phyloP scores from a whole-genome alignment of 1,284 basidiomycete genomes.

The Heimioporus punctisporus region DNA sequence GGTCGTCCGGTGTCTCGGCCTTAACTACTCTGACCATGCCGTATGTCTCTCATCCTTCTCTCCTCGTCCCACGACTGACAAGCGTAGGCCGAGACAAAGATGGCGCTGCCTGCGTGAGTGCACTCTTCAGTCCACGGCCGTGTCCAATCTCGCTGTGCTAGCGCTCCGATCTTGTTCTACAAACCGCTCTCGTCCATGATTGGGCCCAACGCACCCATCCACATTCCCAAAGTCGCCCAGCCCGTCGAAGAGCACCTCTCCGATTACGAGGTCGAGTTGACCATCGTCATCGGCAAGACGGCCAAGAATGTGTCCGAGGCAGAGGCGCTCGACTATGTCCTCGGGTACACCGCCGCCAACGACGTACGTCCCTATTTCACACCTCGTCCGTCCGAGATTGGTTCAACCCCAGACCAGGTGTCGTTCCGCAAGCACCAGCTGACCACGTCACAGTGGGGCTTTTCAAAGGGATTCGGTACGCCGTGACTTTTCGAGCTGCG shows the following conservation, averaged over 20 bases:
- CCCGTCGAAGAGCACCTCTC: slow-evolving; percentile 74
- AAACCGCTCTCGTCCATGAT: slow-evolving; percentile 78
- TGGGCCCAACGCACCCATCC: slow-evolving; percentile 66
- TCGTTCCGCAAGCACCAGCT: slow-evolving; percentile 83
- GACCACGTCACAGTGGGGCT: slow-evolving; percentile 79
- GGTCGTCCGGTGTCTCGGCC: slow-evolving; percentile 75
- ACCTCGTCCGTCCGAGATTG: no score
- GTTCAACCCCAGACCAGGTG: slow-evolving; percentile 40
- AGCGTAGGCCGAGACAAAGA: slow-evolving; percentile 63
- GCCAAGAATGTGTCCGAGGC: slow-evolving; percentile 78
- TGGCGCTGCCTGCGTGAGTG: slow-evolving; percentile 63
- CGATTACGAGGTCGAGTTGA: slow-evolving; percentile 92
- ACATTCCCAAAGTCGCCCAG: slow-evolving; percentile 69
- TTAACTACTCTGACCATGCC: slow-evolving; percentile 83
- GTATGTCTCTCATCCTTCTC: slow-evolving; percentile 40
- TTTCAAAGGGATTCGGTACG: slow-evolving; percentile 81
- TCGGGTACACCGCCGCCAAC: slow-evolving; percentile 81
- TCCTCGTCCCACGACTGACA: neutral
- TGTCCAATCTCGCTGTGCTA: slow-evolving; percentile 19
- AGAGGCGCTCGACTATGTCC: slow-evolving; percentile 81
- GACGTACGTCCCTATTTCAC: slow-evolving; percentile 51
- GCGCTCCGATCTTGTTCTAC: slow-evolving; percentile 78
- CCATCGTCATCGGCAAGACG: slow-evolving; percentile 81
- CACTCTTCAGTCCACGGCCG: neutral
- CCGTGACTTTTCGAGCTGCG: neutral